Evolutionary conservation across 768 basidiomycete species (phyloP).

Genomic region (Sistotremastrum suecicum): DNA sequence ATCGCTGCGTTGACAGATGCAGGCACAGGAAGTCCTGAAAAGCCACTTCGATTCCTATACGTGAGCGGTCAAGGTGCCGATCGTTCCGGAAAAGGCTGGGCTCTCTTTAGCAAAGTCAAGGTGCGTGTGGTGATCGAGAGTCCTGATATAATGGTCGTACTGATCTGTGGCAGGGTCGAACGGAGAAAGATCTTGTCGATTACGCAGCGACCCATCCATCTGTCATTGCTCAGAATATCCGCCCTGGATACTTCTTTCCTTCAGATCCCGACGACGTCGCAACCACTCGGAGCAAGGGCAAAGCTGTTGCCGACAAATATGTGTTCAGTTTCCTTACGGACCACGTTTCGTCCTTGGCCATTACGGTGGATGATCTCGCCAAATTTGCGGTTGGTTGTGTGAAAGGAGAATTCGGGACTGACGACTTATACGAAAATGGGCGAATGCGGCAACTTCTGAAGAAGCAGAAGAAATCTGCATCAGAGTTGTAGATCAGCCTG

Average conservation of each 20-base stretch:
- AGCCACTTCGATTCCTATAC: slow-evolving; percentile 24
- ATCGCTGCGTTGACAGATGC: slow-evolving; percentile 17
- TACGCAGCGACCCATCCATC: slow-evolving; percentile 10
- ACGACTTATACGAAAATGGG: slow-evolving; percentile 13
- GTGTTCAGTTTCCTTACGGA: neutral
- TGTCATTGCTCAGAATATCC: slow-evolving; percentile 15
- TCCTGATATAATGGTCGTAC: too few relatives aligned
- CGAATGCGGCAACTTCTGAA: too few relatives aligned
- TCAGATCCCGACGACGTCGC: slow-evolving; percentile 12
- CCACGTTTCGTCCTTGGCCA: slow-evolving; percentile 10
- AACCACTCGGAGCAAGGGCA: slow-evolving; percentile 11
- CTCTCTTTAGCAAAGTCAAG: slow-evolving; percentile 23
- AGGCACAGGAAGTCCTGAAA: slow-evolving; percentile 12
- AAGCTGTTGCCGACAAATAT: neutral
- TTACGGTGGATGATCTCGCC: slow-evolving; percentile 11
- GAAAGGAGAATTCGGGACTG: slow-evolving; percentile 9
- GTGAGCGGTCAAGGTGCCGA: slow-evolving; percentile 24
- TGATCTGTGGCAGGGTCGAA: slow-evolving; percentile 12
- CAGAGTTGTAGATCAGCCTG: too few relatives aligned
- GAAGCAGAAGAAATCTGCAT: too few relatives aligned
- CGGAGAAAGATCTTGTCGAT: slow-evolving; percentile 17
- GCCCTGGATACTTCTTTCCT: slow-evolving; percentile 23
- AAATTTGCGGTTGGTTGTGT: slow-evolving; percentile 8
- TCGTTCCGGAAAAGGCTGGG: slow-evolving; percentile 16
- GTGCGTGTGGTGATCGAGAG: slow-evolving; percentile 9